Percentiles rank a stretch among this genome's conserved stretches.
Conservation (phyloP, 371 early-diverging fungal genomes). For the Thermomucor indicae-seudaticae region DNA sequence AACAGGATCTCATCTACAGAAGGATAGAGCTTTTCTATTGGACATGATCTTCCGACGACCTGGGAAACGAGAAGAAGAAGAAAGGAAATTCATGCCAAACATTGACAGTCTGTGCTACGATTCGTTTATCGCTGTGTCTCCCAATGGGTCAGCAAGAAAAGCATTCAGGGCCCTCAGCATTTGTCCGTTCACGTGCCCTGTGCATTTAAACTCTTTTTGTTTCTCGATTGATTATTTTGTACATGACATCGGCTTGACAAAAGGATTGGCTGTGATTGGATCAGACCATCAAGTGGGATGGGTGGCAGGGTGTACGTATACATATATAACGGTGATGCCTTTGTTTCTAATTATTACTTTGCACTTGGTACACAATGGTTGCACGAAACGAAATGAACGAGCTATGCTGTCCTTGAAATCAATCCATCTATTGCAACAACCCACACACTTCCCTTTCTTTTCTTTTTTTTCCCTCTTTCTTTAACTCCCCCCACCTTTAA, state of each 20-base stretch:
- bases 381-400: constrained; percentile 15
- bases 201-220: no score
- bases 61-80: no score
- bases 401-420: no score
- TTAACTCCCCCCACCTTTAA: not conserved
- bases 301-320: no score
- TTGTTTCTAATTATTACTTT: not conserved
- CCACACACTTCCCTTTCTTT: not conserved
- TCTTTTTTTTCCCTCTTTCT: constrained; percentile 1
- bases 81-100: not conserved
- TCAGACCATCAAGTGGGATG: no score
- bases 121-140: not conserved
- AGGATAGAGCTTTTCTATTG: no score
- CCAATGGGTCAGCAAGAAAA: not conserved
- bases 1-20: no score
- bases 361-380: constrained; percentile 4
- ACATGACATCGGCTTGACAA: not conserved
- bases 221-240: not conserved
- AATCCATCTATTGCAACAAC: not conserved
- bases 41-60: no score
- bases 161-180: not conserved
- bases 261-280: not conserved
- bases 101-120: not conserved
- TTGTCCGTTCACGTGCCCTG: not conserved
- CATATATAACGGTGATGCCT: not conserved